These are phyloP conservation scores for Glycine soja DNA, from an alignment of 306 rosid species.

Conservation along the genomic window DNA sequence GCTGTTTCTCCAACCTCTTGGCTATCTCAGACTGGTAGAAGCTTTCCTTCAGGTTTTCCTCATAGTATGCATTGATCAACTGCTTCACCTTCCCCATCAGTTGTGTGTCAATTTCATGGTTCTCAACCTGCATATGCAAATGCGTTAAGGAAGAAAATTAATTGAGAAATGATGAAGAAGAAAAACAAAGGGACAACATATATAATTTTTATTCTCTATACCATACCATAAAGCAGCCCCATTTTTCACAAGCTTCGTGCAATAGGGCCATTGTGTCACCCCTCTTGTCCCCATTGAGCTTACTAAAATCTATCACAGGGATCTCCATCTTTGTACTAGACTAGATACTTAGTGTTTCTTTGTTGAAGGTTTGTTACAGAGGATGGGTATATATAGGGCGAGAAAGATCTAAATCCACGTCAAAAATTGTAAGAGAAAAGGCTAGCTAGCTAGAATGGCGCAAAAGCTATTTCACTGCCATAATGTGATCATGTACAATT, in stretches of 20 bases:
- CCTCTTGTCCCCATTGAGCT: slow-evolving; percentile 60
- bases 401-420: no score
- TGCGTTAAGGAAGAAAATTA: not conserved
- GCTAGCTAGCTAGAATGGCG: not conserved
- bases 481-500: no score
- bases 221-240: slow-evolving; percentile 72
- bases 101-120: slow-evolving; percentile 65
- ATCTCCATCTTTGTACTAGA: slow-evolving; percentile 53
- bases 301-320: slow-evolving; percentile 63
- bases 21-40: slow-evolving; percentile 72
- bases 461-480: not conserved
- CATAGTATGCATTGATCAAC: slow-evolving; percentile 63
- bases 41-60: slow-evolving; percentile 61
- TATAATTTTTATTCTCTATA: no score
- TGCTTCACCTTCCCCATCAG: slow-evolving; percentile 78
- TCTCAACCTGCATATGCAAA: slow-evolving; percentile 59
- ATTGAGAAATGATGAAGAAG: not conserved
- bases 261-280: slow-evolving; percentile 56
- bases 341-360: slow-evolving; percentile 29
- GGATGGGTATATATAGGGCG: slow-evolving; percentile 56
- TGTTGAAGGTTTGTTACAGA: slow-evolving; percentile 38
- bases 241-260: slow-evolving; percentile 68
- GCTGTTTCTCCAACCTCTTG: slow-evolving; percentile 53
- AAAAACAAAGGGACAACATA: not conserved
- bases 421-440: not conserved